These are phyloP conservation scores for Flagelloscypha sp. DNA, from an alignment of 768 basidiomycete species.

Conservation along the genomic window DNA sequence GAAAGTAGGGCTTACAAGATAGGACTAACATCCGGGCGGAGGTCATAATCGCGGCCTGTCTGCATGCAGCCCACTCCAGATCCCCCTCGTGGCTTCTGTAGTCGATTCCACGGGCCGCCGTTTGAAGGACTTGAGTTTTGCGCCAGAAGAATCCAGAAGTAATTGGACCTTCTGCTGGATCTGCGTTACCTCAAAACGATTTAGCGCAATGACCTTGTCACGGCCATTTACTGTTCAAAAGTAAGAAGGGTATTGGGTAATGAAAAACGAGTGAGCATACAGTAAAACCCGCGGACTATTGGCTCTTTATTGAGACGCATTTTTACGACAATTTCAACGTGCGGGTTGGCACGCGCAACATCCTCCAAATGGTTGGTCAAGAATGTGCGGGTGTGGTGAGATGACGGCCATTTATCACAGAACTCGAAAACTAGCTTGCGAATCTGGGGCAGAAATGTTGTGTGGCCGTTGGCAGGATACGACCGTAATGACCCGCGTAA, in stretches of 20 bases:
- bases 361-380: slow-evolving; percentile 53
- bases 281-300: slow-evolving; percentile 75
- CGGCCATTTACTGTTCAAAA: slow-evolving; percentile 64
- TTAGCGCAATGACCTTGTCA: slow-evolving; percentile 82
- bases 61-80: slow-evolving; percentile 86
- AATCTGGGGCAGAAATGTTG: slow-evolving; percentile 66
- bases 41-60: slow-evolving; percentile 50
- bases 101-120: slow-evolving; percentile 65
- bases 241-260: slow-evolving; percentile 12
- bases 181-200: slow-evolving; percentile 62
- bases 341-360: slow-evolving; percentile 66
- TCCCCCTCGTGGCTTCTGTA: slow-evolving; percentile 75
- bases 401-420: slow-evolving; percentile 77
- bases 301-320: slow-evolving; percentile 71
- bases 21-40: too few relatives aligned
- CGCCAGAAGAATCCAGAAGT: slow-evolving; percentile 79
- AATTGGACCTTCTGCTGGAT: slow-evolving; percentile 76
- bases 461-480: slow-evolving; percentile 64
- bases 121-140: slow-evolving; percentile 77
- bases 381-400: slow-evolving; percentile 61
- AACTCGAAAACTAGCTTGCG: slow-evolving; percentile 85
- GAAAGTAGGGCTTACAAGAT: too few relatives aligned
- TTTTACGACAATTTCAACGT: slow-evolving; percentile 78
- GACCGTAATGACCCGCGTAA: slow-evolving; percentile 44
- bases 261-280: slow-evolving; percentile 31